Evolutionary conservation across 345 rosid species (phyloP).

Genomic region (Lepidium aucheri): DNA sequence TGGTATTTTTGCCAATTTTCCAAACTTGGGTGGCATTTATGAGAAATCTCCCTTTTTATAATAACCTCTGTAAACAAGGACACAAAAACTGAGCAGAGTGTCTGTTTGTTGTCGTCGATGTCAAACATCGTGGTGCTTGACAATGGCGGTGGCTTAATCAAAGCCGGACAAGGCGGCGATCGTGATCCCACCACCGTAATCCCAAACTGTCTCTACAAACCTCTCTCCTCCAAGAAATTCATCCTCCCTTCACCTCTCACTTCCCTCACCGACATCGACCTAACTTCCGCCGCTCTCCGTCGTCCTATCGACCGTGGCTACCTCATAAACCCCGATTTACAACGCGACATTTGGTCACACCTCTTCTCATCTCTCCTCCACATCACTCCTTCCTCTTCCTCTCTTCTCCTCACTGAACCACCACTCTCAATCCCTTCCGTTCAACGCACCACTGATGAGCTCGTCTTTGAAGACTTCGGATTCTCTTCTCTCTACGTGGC

Average conservation of each 20-base stretch:
- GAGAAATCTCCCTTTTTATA: too few relatives aligned
- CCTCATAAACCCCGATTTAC: constrained; percentile 74
- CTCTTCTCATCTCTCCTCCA: constrained; percentile 61
- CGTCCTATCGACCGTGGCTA: constrained; percentile 96
- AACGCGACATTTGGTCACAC: constrained; percentile 89
- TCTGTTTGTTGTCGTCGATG: constrained; percentile 21
- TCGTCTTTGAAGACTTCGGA: constrained; percentile 86
- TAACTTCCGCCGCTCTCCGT: constrained; percentile 87
- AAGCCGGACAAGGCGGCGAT: constrained; percentile 84
- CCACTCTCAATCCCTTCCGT: constrained; percentile 65
- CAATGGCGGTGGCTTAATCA: constrained; percentile 75
- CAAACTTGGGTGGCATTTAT: too few relatives aligned
- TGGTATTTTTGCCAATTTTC: too few relatives aligned
- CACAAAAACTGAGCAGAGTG: too few relatives aligned
- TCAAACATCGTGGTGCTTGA: constrained; percentile 78
- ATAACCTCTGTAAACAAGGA: too few relatives aligned
- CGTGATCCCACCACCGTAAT: constrained; percentile 59
- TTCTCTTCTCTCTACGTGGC: constrained; percentile 60
- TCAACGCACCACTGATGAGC: constrained; percentile 76
- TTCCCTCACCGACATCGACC: constrained; percentile 40
- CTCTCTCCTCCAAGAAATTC: constrained; percentile 73
- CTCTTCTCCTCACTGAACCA: constrained; percentile 78
- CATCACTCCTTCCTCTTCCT: constrained; percentile 42
- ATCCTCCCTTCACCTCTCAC: constrained; percentile 42
- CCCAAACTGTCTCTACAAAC: constrained; percentile 83